Evolutionary conservation across 495 filamentous ascomycete genomes (phyloP), one percentile per base, ranked within the genome.

Genomic region (Copromyces sp.): DNA sequence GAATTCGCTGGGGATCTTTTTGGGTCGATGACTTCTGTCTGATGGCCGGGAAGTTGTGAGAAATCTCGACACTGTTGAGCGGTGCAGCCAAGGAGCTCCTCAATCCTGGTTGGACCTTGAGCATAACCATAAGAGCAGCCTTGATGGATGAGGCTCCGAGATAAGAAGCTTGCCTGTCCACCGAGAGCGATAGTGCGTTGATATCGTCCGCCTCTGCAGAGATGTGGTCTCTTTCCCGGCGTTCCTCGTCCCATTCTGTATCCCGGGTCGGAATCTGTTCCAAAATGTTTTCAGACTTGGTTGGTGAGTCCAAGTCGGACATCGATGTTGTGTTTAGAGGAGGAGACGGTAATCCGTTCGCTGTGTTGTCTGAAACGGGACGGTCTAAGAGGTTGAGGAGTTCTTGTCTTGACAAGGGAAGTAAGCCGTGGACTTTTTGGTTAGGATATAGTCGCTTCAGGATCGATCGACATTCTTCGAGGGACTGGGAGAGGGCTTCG

Each of bases 141-240:
- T 91, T 91, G 75, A 95, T 91, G 24, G 92, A 95, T 0, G 91
- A 93, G n/a, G 92, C 89, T 8, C 92, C 92, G 2, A 95, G 84
- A 75, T 94, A 95, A 11, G 92, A 94, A 9, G 91, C 89, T 72
- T 91, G 88, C 9, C 88, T 85, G 76, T 90, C 87, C 4, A 91
- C 84, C 4, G 90, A 89, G 44, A 95, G 85, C n/a, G 90, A 93
- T 1, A 94, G 82, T 0, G 90, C 91, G 78, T 94, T 94, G 68
- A 95, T 91, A 80, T 95, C 92, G 79, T 95, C 92, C 0, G 91
- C 89, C 73, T 94, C 90, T 69, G 84, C 87, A 39, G 90, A 89
- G 65, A 92, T 86, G 32, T 87, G 81, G 71, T 90, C 89, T 68
- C 84, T 79, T 65, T 82, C 85, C 68, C 86, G 77, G 38, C 86